Base-by-base conservation (phyloP, 1,139 yeast genomes). In the Hemisphaericaspora xylofermentans region DNA sequence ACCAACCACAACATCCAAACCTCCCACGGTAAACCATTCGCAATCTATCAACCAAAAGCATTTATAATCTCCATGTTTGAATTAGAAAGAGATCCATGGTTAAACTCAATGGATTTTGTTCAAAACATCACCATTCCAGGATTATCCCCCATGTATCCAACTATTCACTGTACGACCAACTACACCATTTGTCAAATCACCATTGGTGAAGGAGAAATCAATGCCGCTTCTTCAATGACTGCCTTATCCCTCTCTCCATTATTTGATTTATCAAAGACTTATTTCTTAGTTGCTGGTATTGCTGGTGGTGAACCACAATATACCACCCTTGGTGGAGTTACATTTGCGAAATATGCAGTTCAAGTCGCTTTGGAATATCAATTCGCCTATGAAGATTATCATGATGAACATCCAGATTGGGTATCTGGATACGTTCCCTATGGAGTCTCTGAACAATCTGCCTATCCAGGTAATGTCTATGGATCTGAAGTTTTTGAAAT, bases 201-300 rank as follows among this genome's bases (percentile, higher is more conserved):
- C 36, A 78, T 84, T 13, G 88, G 87, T 43, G 87, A 82, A 62
- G 84, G 82, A 47, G 86, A 81, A 57, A 76, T 80, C 52, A 82
- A 82, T 53, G 87, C 88, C 33, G 87, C 87, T 19, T 51, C 81
- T 30, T 69, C 85, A 29, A 59, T 81, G 45, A 68, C 78, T 40
- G 81, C 87, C 3, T 61, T 82, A 48, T 57, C 76, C 10, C 65
- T 78, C 57, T 68, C 71, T 42, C 81, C 84, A 31, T 54, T 68
- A 45, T 80, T 82, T 49, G 84, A 82, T 54, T 70, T 81, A 40
- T 56, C 80, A 28, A 71, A 74, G 52, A 79, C 86, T 29, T 81
- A 80, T 62, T 81, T 79, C 67, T 53, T 81, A 51, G 64, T 80
- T 47, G 82, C 83, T 31, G 88, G 88, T 54, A 82, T 81, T 54